Conservation (phyloP, 768 basidiomycete species). For the Auricularia cornea region DNA sequence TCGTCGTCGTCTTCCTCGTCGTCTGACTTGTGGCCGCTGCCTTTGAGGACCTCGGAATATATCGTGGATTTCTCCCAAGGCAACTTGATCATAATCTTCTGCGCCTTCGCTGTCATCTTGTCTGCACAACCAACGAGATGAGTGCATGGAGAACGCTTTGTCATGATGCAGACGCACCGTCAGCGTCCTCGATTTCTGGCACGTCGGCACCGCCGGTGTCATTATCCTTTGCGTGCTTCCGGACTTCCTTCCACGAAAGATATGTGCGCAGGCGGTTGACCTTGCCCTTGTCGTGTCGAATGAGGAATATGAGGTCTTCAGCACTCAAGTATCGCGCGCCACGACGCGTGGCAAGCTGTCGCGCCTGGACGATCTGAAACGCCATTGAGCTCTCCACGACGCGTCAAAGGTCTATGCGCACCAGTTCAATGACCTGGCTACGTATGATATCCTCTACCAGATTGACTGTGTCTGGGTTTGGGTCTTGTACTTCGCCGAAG, state of each 20-base stretch:
- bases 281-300: constrained; percentile 88
- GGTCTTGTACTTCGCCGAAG: constrained; percentile 91
- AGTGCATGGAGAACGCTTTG: not conserved
- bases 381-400: not conserved
- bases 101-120: constrained; percentile 72
- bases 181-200: constrained; percentile 74
- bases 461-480: constrained; percentile 77
- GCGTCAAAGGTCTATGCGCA: constrained; percentile 25
- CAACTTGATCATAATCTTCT: constrained; percentile 90
- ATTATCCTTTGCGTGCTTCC: constrained; percentile 90
- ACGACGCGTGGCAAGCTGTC: constrained; percentile 71
- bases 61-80: constrained; percentile 94
- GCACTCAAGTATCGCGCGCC: constrained; percentile 80
- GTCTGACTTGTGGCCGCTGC: constrained; percentile 75
- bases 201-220: constrained; percentile 75
- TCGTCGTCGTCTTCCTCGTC: constrained; percentile 96
- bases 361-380: constrained; percentile 77
- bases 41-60: constrained; percentile 76
- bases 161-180: constrained; percentile 48
- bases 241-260: constrained; percentile 94
- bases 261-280: constrained; percentile 90
- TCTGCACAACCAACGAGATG: constrained; percentile 33
- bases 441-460: constrained; percentile 94
- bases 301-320: constrained; percentile 94
- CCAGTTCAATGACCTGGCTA: constrained; percentile 85